These are phyloP conservation scores for Leccinum ochraceum DNA, from an alignment of 768 basidiomycete species.

Conservation along the genomic window DNA sequence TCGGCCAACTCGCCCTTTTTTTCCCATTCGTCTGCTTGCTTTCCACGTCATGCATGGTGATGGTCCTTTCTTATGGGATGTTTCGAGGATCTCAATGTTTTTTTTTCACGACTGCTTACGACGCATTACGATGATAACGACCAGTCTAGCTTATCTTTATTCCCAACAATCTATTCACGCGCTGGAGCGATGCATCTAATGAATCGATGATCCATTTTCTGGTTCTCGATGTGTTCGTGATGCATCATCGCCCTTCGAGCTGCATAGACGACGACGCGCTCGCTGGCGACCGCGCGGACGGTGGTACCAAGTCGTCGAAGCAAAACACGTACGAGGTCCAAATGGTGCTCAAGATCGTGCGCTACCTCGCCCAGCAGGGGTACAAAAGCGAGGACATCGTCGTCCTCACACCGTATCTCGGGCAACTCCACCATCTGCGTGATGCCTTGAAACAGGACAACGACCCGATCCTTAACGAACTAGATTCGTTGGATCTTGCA, in stretches of 20 bases:
- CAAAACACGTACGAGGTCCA: constrained; percentile 58
- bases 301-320: constrained; percentile 52
- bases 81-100: neutral
- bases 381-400: constrained; percentile 63
- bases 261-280: constrained; percentile 37
- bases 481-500: constrained; percentile 59
- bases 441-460: constrained; percentile 42
- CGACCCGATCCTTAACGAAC: constrained; percentile 62
- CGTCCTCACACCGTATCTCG: constrained; percentile 69
- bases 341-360: constrained; percentile 66
- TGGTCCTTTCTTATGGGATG: neutral
- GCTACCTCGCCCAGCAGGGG: constrained; percentile 67
- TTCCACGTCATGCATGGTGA: neutral
- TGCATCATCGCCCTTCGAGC: neutral
- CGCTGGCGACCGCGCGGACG: constrained; percentile 47
- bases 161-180: constrained; percentile 10
- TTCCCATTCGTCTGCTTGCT: neutral
- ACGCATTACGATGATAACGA: constrained; percentile 16
- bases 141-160: constrained; percentile 9
- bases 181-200: constrained; percentile 3
- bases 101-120: constrained; percentile 9
- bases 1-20: neutral
- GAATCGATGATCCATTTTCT: neutral
- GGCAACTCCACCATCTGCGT: constrained; percentile 55
- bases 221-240: neutral